Evolutionary conservation across 495 filamentous ascomycete genomes (phyloP), one percentile per base, ranked within the genome.

Genomic region (Hypoxylon cercidicola): DNA sequence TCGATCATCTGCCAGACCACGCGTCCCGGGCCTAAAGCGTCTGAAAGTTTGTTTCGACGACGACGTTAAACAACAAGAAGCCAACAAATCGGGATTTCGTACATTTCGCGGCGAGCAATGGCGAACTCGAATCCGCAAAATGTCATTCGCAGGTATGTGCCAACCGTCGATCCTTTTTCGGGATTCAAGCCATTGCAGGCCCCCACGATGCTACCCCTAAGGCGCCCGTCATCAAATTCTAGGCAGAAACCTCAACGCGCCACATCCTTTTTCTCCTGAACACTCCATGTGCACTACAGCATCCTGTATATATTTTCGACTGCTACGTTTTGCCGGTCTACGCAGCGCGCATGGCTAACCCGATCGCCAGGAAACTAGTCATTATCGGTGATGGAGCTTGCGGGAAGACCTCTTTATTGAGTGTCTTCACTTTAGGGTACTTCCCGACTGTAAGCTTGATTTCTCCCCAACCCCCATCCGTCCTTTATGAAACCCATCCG

Each of bases 351-450:
- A 50, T 45, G 32, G 46, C 71, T 73, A 60, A 73, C 56, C 19
- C 37, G 15, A 11, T 43, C 44, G 15, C 7, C 59, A 99, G 95
- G 81, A 99, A 99, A 81, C 82, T 99, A 74, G 95, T 99, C 66
- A 99, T 99, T 57, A 99, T 99, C 70, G 95, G 95, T 41, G 95
- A 99, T 75, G 95, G 95, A 80, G 95, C 95, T 62, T 99, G 95
- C 80, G 95, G 95, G 60, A 99, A 99, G 80, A 99, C 95, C 40
- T 96, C 91, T 88, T 80, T 99, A 62, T 83, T 99, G 63, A 97
- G 93, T 75, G 95, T 99, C 60, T 99, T 99, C 77, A 99, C 95
- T 9, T 83, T 99, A 45, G 95, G 95, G 18, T 98, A 97, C 77
- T 99, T 99, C 71, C 95, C 95, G 72, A 96, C 93, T 60, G 95